Evolutionary conservation across 192 early-diverging fungal species (phyloP), one percentile per base, ranked within the genome.

Genomic region (Linnemannia elongata): DNA sequence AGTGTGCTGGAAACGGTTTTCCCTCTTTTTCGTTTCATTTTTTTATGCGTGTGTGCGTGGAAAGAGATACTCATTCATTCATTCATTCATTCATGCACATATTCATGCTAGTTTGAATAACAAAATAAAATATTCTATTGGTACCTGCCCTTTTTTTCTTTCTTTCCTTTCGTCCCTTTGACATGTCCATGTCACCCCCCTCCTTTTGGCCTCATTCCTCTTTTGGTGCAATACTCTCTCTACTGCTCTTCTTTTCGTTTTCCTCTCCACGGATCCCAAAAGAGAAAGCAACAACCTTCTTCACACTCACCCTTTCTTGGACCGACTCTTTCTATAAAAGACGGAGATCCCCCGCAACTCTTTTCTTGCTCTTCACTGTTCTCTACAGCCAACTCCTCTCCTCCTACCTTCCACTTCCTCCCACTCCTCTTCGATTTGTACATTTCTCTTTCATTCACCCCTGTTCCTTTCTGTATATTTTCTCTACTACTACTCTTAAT

Each of bases 341-440:
- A 49, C 39, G 22, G 45, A 2, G 7, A 52, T 33, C 1, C 30
- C 45, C 45, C 45, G 39, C n/a, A 15, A 27, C 22, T 38, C 70
- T 42, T 41, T 41, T 41, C 15, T 74, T 74, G 72, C 41, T 74
- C 72, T 49, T 49, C 42, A 74, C 74, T 76, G 47, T 76, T 76
- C 74, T 52, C 39, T 38, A 41, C 76, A 77, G 76, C 76, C 76
- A 77, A 27, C 60, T 49, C 76, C 76, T 69, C 66, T 66, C 38
- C 66, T 6, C 24, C 44, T 63, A 38, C 24, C 55, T 36, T 42
- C n/a, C 20, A 18, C 39, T 22, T 39, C 44, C 13, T 35, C 60
- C 5, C 17, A 0, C 4, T 33, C 30, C 12, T 10, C 15, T 30
- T 27, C 55, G 22, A 1, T 66, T 33, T 66, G 60, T 66, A 66